Percentiles rank a stretch among this genome's conserved stretches.
phyloP scores from a whole-genome alignment of 805 yeast species.

The Yamadazyma akitaensis region DNA sequence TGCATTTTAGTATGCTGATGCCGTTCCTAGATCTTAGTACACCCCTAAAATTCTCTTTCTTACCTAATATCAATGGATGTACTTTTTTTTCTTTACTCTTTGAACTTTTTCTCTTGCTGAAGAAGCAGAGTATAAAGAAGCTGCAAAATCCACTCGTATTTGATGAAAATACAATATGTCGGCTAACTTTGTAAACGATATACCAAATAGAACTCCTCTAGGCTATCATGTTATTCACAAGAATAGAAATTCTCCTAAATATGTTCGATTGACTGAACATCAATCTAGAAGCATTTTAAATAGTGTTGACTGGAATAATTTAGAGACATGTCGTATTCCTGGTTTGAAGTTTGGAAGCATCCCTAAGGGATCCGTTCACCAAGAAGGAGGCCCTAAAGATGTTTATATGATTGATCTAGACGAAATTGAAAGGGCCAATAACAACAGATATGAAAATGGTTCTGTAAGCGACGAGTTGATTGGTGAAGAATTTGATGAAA shows the following conservation, averaged over 20 bases:
- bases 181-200: not conserved
- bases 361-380: not conserved
- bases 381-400: not conserved
- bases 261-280: not conserved
- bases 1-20: not conserved
- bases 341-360: not conserved
- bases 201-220: not conserved
- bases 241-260: not conserved
- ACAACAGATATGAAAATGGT: not conserved
- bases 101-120: not conserved
- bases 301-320: not conserved
- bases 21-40: not conserved
- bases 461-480: not conserved
- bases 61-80: not conserved
- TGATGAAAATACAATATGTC: not conserved
- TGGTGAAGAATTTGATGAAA: not conserved
- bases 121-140: not conserved
- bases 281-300: not conserved
- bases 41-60: not conserved
- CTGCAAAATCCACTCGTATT: not conserved
- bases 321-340: not conserved
- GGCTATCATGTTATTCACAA: not conserved
- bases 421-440: not conserved
- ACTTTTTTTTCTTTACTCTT: not conserved
- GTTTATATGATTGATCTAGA: not conserved